A percentile compares a stretch with the other conserved stretches of the same genome.
Conservation (phyloP, 2,329 filamentous ascomycete species). For the Scedosporium boydii region DNA sequence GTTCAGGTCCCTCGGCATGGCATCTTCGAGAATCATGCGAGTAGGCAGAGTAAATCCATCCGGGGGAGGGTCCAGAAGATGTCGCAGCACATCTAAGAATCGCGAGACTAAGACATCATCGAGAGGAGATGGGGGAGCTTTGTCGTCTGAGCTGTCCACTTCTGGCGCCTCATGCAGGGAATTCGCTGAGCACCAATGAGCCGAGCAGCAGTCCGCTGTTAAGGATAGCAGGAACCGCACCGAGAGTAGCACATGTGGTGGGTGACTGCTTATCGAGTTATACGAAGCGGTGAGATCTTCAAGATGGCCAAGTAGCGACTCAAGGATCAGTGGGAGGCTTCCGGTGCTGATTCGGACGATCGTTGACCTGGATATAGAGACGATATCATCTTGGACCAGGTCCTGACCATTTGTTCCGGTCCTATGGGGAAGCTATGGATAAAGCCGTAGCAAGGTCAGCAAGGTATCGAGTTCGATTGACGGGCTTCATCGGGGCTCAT, state of each 20-base stretch:
- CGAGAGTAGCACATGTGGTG: constrained; percentile 51
- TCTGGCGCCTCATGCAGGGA: constrained; percentile 10
- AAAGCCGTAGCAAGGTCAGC: constrained; percentile 28
- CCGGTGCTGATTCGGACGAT: constrained; percentile 50
- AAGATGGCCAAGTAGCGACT: constrained; percentile 46
- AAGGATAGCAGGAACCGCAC: constrained; percentile 56
- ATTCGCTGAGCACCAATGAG: constrained; percentile 44
- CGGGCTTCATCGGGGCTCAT: constrained; percentile 16
- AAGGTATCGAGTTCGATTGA: neutral
- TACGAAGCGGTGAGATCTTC: constrained; percentile 50
- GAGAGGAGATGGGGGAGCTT: constrained; percentile 27
- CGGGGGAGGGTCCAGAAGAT: constrained; percentile 48
- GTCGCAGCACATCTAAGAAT: constrained; percentile 44
- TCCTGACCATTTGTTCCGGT: constrained; percentile 48
- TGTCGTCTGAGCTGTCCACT: constrained; percentile 11
- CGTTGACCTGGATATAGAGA: constrained; percentile 50
- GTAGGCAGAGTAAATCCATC: constrained; percentile 48
- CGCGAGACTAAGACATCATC: constrained; percentile 42
- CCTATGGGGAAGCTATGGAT: constrained; percentile 53
- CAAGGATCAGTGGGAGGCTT: constrained; percentile 43
- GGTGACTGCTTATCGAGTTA: constrained; percentile 39
- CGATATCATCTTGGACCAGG: constrained; percentile 51
- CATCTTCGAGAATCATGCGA: constrained; percentile 38
- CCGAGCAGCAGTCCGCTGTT: constrained; percentile 54
- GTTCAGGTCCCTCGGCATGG: neutral